phyloP scores from a whole-genome alignment of 1,284 basidiomycete genomes.

The Microbotryum scabiosae region DNA sequence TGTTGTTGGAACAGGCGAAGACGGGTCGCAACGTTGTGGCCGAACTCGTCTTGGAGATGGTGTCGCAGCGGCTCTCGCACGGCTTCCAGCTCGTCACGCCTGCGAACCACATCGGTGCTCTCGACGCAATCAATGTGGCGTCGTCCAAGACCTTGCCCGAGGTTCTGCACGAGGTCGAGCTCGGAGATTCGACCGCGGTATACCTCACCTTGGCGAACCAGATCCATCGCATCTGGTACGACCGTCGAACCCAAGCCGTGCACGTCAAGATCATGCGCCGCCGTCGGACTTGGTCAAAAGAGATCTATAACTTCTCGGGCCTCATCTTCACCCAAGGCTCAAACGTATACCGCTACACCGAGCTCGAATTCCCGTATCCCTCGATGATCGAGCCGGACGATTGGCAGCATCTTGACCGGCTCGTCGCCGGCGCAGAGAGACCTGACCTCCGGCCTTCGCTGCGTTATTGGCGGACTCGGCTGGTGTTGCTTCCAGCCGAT shows the following conservation, averaged over 20 bases:
- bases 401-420: conserved; percentile 42
- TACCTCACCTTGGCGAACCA: conserved; percentile 92
- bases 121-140: conserved; percentile 21
- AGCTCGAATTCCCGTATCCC: conserved; percentile 22
- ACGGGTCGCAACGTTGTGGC: conserved; percentile 41
- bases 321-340: conserved; percentile 81
- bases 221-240: conserved; percentile 82
- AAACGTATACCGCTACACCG: conserved; percentile 68
- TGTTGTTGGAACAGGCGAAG: conserved; percentile 35
- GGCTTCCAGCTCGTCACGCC: conserved; percentile 85
- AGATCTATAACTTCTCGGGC: conserved; percentile 69
- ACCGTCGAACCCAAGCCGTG: conserved; percentile 66
- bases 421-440: conserved; percentile 38
- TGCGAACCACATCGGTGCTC: conserved; percentile 14
- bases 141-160: conserved; percentile 28
- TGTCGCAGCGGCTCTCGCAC: conserved; percentile 79
- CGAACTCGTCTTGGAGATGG: conserved; percentile 82
- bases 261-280: conserved; percentile 81
- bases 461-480: conserved; percentile 88
- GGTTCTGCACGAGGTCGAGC: conserved; percentile 25
- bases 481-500: conserved; percentile 79
- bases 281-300: conserved; percentile 53
- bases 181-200: conserved; percentile 47
- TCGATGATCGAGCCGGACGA: conserved; percentile 33
- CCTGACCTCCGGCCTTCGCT: conserved; percentile 32